Evolutionary conservation across 177 flowering plant genomes (phyloP).

Genomic region (Telopea speciosissima): DNA sequence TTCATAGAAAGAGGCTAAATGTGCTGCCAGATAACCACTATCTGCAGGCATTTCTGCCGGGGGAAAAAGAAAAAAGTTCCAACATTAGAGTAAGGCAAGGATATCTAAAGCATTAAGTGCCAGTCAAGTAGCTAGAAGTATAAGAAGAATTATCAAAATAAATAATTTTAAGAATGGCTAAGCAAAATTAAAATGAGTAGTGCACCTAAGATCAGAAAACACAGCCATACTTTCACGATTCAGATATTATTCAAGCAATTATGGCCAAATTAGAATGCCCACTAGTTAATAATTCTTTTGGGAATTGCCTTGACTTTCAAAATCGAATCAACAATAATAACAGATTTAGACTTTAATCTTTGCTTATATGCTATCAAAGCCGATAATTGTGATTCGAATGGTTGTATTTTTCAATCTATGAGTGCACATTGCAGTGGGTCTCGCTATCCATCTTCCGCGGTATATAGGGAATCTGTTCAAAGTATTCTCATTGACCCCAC

Average conservation of each 20-base stretch:
- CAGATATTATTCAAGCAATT: not conserved
- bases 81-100: constrained; percentile 3
- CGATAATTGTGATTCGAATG: not conserved
- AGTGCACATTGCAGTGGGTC: too few species aligned
- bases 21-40: constrained; percentile 97
- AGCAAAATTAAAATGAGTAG: too few species aligned
- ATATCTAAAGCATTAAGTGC: not conserved
- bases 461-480: too few species aligned
- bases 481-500: too few species aligned
- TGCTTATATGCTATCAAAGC: not conserved
- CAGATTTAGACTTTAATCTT: not conserved
- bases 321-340: not conserved
- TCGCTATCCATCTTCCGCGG: too few species aligned
- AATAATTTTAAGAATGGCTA: too few species aligned
- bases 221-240: not conserved
- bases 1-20: constrained; percentile 95
- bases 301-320: not conserved
- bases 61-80: not conserved
- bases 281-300: not conserved
- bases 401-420: not conserved
- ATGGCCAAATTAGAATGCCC: too few species aligned
- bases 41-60: constrained; percentile 99
- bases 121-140: not conserved
- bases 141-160: not conserved
- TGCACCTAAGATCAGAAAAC: not conserved